phyloP scores from a whole-genome alignment of 768 basidiomycete species.

The Rhodotorula toruloides region DNA sequence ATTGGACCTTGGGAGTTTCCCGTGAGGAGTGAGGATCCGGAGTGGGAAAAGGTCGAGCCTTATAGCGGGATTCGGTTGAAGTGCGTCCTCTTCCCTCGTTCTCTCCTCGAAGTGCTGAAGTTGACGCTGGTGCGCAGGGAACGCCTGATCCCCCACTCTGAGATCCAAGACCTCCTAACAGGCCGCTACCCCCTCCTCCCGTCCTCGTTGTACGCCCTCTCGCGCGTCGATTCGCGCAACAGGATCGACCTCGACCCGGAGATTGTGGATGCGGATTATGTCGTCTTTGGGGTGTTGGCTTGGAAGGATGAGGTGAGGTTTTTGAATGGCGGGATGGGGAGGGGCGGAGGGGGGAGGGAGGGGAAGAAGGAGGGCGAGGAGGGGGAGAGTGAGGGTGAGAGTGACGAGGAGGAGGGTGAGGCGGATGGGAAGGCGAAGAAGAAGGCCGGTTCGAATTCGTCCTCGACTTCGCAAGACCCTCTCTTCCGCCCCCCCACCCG shows the following conservation, averaged over 20 bases:
- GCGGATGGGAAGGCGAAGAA: neutral
- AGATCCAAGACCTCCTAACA: conserved; percentile 70
- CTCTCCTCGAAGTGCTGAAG: conserved; percentile 8
- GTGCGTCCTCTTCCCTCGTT: conserved; percentile 53
- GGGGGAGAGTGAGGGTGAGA: conserved; percentile 42
- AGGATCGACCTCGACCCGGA: conserved; percentile 70
- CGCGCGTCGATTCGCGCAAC: conserved; percentile 69
- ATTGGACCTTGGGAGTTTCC: conserved; percentile 73
- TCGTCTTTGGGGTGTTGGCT: conserved; percentile 91
- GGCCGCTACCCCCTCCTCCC: conserved; percentile 85
- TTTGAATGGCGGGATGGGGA: conserved; percentile 42
- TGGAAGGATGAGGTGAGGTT: conserved; percentile 71
- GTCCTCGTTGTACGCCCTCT: conserved; percentile 77
- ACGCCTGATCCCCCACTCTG: conserved; percentile 69
- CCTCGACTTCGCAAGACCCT: conserved; percentile 4
- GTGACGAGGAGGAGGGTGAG: neutral
- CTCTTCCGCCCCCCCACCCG: neutral
- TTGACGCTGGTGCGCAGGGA: conserved; percentile 45
- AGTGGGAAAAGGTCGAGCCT: conserved; percentile 76
- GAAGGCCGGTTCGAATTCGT: neutral
- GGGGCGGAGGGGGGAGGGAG: conserved; percentile 38
- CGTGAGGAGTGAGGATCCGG: conserved; percentile 65
- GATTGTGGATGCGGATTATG: conserved; percentile 76
- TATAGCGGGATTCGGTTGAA: conserved; percentile 78
- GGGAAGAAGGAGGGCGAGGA: conserved; percentile 40